Evolutionary conservation across 1,284 basidiomycete genomes (phyloP).

Genomic region (Apiotrichum brassicae): DNA sequence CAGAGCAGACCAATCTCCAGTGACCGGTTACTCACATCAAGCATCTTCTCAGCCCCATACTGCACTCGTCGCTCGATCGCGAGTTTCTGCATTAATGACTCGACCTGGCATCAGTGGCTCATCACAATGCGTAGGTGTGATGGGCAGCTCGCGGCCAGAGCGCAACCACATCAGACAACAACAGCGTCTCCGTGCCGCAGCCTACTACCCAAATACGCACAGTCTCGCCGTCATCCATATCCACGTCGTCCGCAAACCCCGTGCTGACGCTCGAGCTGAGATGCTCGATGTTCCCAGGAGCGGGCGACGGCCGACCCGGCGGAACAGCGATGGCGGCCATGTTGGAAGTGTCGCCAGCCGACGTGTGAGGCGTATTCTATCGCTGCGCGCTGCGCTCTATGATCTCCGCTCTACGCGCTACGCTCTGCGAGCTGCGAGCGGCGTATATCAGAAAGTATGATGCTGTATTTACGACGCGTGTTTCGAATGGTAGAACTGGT

Average conservation of each 20-base stretch:
- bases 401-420: too few relatives aligned
- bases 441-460: too few relatives aligned
- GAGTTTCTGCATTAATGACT: constrained; percentile 46
- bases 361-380: too few relatives aligned
- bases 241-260: constrained; percentile 14
- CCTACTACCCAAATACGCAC: constrained; percentile 6
- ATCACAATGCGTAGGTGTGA: too few relatives aligned
- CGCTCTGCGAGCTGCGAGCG: too few relatives aligned
- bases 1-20: background rate
- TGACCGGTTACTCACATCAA: constrained; percentile 45
- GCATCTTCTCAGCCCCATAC: constrained; percentile 53
- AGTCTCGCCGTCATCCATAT: constrained; percentile 15
- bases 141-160: background rate
- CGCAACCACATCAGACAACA: too few relatives aligned
- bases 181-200: too few relatives aligned
- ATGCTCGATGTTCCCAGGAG: constrained; percentile 15
- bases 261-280: constrained; percentile 20
- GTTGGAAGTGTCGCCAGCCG: background rate
- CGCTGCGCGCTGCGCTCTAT: too few relatives aligned
- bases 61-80: constrained; percentile 50
- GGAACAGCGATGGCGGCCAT: background rate
- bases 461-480: too few relatives aligned
- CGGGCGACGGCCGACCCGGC: background rate
- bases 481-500: too few relatives aligned
- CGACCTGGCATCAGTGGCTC: constrained; percentile 36